Percentiles rank a stretch among this genome's conserved stretches.
phyloP scores from a whole-genome alignment of 495 filamentous ascomycete species.

The Astrothelium macrocarpum region DNA sequence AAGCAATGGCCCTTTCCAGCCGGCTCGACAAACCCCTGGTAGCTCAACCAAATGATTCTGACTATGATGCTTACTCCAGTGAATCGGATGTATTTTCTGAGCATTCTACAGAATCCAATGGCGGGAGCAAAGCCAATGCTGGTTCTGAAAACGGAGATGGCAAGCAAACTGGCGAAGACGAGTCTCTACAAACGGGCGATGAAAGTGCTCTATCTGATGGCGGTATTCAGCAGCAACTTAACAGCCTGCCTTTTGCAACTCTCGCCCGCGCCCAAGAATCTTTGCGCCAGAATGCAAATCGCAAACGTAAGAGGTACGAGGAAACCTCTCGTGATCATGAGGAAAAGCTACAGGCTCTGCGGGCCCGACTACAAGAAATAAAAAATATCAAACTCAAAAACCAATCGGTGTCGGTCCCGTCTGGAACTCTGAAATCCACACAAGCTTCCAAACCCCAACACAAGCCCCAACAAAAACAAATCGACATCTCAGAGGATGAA shows the following conservation, averaged over 20 bases:
- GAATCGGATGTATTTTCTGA: neutral
- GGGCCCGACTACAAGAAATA: constrained; percentile 25
- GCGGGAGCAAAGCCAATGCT: too few relatives aligned
- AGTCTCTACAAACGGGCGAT: neutral
- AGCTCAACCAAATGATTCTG: neutral
- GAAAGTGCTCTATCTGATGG: neutral
- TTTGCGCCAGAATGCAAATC: constrained; percentile 36
- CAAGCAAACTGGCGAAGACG: neutral
- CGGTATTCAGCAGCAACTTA: constrained; percentile 30
- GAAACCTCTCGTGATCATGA: constrained; percentile 24
- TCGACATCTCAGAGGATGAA: constrained; percentile 16
- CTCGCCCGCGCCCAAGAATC: constrained; percentile 75
- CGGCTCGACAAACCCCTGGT: neutral
- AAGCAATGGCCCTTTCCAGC: neutral
- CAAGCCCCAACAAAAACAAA: neutral
- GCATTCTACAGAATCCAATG: neutral
- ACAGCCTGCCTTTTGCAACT: constrained; percentile 69
- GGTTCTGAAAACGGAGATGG: neutral
- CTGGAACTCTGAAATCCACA: constrained; percentile 1
- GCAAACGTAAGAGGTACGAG: constrained; percentile 40
- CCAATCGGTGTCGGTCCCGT: neutral
- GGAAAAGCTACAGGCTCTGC: constrained; percentile 27
- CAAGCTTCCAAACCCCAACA: constrained; percentile 5
- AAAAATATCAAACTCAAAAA: constrained; percentile 15
- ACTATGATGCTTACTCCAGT: neutral